phyloP scores from a whole-genome alignment of 2,329 filamentous ascomycete species.

The Tolypocladium guangdongense region DNA sequence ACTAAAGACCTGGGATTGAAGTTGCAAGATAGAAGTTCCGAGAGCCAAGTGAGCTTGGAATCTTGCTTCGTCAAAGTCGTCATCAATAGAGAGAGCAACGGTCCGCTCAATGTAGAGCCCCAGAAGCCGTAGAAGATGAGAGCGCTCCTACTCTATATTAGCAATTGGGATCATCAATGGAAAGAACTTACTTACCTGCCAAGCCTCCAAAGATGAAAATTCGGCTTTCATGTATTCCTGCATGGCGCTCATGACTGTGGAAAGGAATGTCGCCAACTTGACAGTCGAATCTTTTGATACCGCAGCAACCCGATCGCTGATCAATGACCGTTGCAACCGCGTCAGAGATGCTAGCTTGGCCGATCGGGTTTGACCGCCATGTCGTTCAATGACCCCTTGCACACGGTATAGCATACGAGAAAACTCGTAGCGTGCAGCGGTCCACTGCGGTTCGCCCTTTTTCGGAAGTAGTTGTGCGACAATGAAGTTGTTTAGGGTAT shows the following conservation, averaged over 20 bases:
- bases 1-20: conserved; percentile 13
- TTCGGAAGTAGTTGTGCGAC: conserved; percentile 35
- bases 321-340: conserved; percentile 48
- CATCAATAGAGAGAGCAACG: conserved; percentile 30
- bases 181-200: conserved; percentile 16
- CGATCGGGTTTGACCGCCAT: conserved; percentile 30
- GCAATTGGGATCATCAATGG: not conserved
- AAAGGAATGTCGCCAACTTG: conserved; percentile 39
- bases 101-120: conserved; percentile 46
- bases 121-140: conserved; percentile 24
- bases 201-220: conserved; percentile 14
- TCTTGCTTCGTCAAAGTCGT: conserved; percentile 47
- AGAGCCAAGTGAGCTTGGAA: conserved; percentile 53
- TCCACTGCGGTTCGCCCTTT: conserved; percentile 31
- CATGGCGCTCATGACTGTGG: conserved; percentile 28
- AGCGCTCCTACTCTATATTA: conserved; percentile 14
- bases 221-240: conserved; percentile 30
- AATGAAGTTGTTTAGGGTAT: conserved; percentile 47
- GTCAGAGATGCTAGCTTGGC: conserved; percentile 44
- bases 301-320: conserved; percentile 41
- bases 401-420: conserved; percentile 32
- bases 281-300: conserved; percentile 52
- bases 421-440: conserved; percentile 41
- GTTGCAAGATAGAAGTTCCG: conserved; percentile 32
- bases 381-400: conserved; percentile 27